Evolutionary conservation across 495 filamentous ascomycete genomes (phyloP), one percentile per base, ranked within the genome.

Genomic region (Penicillium egyptiacum): DNA sequence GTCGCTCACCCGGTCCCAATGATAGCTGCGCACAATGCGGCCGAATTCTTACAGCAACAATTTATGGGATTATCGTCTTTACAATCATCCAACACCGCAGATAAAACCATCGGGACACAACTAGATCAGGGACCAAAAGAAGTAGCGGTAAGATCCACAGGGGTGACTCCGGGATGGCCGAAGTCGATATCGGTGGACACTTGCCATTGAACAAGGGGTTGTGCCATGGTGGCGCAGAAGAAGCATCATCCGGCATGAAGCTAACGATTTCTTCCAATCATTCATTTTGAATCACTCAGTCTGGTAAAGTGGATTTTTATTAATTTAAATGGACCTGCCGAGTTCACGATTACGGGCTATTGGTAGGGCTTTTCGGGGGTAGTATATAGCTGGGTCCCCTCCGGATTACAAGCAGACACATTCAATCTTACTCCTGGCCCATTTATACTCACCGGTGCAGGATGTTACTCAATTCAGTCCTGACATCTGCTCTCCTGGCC

Each of bases 381-480:
- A 16, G 25, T 53, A 43, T 53, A 53, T 43, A 43, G 37, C n/a
- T n/a, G 6, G 4, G 17, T 43, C 37, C 39, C 17, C 9, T 8
- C 48, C 26, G 14, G 7, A n/a, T 33, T 28, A 41, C 26, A 39
- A 41, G 33, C n/a, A 20, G 11, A 20, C 28, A 40, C 31, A 56
- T 37, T 41, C 41, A 37, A 10, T 39, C 30, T 20, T 20, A 40
- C 8, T 19, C 12, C 37, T 31, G 35, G 46, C 33, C n/a, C 49
- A 30, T 40, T 16, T 16, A 33, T 23, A 26, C 39, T 19, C 4
- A 20, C 11, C 4, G 30, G 30, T 44, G 5, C 47, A 67, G 26
- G 28, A 75, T 76, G 73, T 52, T 65, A 50, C 61, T 75, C 35
- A 67, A 60, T 52, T 62, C 65, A 9, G 17, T 72, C 9, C 17